A percentile compares a stretch with the other conserved stretches of the same genome.
phyloP scores from a whole-genome alignment of 305 asterid genomes.

The Galium porrigens region DNA sequence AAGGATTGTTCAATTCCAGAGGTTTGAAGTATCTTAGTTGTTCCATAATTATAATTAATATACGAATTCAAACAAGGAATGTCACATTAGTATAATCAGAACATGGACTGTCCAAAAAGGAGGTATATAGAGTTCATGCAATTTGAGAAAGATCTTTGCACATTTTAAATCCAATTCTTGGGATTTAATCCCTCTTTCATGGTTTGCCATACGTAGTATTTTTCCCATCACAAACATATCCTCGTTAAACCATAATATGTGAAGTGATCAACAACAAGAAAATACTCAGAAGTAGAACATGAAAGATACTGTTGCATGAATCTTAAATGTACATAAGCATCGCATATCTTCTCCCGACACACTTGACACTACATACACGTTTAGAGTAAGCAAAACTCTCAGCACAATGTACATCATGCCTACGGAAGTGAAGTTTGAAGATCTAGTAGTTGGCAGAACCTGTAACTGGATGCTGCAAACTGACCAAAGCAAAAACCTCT shows the following conservation, averaged over 20 bases:
- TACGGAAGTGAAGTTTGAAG: neutral
- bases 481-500: constrained; percentile 91
- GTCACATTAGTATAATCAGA: neutral
- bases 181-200: constrained; percentile 3
- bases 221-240: neutral
- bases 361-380: neutral
- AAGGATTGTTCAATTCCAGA: neutral
- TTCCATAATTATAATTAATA: neutral
- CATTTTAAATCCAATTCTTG: neutral
- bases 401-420: neutral
- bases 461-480: constrained; percentile 97
- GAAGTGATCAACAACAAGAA: neutral
- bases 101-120: neutral
- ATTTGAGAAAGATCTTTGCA: neutral
- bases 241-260: neutral
- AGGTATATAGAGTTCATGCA: neutral
- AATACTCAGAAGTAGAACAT: neutral
- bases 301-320: neutral
- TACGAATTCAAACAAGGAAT: neutral
- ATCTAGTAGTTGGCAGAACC: constrained; percentile 28
- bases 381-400: neutral
- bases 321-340: neutral
- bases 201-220: neutral
- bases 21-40: neutral
- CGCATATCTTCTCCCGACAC: neutral